A percentile compares a stretch with the other conserved stretches of the same genome.
Evolutionary conservation across 495 filamentous ascomycete species (phyloP).

Genomic region (Alectoria sarmentosa): DNA sequence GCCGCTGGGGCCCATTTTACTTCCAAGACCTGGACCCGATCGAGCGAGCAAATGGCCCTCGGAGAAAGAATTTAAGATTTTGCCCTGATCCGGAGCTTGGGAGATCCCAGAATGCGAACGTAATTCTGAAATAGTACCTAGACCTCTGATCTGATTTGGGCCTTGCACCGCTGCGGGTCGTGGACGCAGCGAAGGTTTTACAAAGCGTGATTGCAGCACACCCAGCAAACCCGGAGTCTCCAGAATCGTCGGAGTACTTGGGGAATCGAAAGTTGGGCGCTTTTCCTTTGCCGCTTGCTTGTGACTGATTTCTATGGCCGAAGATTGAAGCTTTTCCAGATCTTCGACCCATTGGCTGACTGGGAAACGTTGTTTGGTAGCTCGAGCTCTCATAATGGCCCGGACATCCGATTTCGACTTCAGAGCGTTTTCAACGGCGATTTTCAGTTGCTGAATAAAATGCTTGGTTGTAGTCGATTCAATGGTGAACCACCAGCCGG

Average conservation of each 20-base stretch:
- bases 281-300: conserved; percentile 16
- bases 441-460: conserved; percentile 63
- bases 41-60: neutral
- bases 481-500: conserved; percentile 64
- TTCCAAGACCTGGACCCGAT: conserved; percentile 13
- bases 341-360: conserved; percentile 63
- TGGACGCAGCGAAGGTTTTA: neutral
- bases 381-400: conserved; percentile 65
- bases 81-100: neutral
- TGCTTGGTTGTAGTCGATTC: conserved; percentile 66
- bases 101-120: neutral
- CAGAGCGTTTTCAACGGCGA: conserved; percentile 59
- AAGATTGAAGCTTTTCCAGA: conserved; percentile 53
- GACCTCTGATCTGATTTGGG: neutral
- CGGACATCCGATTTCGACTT: conserved; percentile 51
- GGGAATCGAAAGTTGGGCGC: neutral
- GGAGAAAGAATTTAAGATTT: neutral
- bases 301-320: conserved; percentile 34
- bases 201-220: neutral
- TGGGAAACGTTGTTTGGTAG: conserved; percentile 72
- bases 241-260: conserved; percentile 30
- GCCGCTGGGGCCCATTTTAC: conserved; percentile 8
- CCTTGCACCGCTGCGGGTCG: neutral
- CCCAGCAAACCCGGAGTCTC: neutral
- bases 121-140: neutral